These are phyloP conservation scores for Aureobasidium sp. DNA, from an alignment of 2,329 filamentous ascomycete genomes.

Conservation along the genomic window DNA sequence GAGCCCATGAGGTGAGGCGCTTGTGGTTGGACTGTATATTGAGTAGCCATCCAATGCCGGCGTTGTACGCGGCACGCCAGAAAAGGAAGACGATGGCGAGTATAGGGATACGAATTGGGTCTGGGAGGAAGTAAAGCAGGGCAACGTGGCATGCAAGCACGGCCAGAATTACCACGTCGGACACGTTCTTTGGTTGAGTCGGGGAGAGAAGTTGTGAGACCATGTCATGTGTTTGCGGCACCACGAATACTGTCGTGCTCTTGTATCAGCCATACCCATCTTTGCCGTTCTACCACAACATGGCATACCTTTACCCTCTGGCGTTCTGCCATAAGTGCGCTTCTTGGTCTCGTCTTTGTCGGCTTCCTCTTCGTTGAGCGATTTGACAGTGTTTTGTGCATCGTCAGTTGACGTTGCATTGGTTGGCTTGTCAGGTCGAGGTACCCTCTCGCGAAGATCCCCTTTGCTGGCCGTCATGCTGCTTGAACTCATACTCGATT, in stretches of 20 bases:
- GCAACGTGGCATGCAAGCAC: conserved; percentile 71
- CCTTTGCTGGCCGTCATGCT: background rate
- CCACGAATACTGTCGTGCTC: conserved; percentile 68
- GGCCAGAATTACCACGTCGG: conserved; percentile 71
- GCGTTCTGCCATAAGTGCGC: conserved; percentile 86
- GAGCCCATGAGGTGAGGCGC: conserved; percentile 79
- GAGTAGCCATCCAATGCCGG: conserved; percentile 84
- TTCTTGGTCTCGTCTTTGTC: conserved; percentile 49
- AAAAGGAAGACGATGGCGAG: conserved; percentile 83
- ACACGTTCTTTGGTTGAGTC: conserved; percentile 88
- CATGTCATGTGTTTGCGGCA: conserved; percentile 97
- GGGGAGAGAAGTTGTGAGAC: conserved; percentile 94
- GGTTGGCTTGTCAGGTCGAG: conserved; percentile 23
- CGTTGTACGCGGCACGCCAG: conserved; percentile 89
- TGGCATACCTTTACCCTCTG: conserved; percentile 76
- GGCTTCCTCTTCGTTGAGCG: conserved; percentile 44
- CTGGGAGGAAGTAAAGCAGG: conserved; percentile 66
- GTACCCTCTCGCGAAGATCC: background rate
- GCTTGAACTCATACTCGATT: background rate
- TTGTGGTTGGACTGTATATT: conserved; percentile 85
- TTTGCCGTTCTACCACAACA: background rate
- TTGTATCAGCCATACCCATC: background rate
- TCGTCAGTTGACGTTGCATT: conserved; percentile 30
- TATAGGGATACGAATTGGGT: conserved; percentile 61
- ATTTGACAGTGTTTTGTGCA: conserved; percentile 42